Evolutionary conservation across 2,329 filamentous ascomycete genomes (phyloP).

Genomic region (Colletotrichum eleusines): DNA sequence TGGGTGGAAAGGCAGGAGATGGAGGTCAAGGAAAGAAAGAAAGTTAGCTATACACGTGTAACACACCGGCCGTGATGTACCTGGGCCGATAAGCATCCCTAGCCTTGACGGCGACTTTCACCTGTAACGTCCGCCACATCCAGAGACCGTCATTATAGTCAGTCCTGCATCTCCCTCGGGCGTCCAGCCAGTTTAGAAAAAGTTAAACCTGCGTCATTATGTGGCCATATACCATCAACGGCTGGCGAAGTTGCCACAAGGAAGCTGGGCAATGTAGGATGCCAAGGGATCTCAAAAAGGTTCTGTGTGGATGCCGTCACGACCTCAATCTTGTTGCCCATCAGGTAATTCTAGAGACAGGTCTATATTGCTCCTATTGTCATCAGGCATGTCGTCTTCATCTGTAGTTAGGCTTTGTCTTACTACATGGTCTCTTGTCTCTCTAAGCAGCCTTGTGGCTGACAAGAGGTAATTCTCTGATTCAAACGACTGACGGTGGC

Average conservation of each 20-base stretch:
- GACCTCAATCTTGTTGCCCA: conserved; percentile 59
- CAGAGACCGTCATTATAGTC: too few species aligned
- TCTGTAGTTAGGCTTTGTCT: conserved; percentile 63
- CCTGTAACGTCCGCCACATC: too few species aligned
- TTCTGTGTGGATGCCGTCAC: conserved; percentile 67
- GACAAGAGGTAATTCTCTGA: too few species aligned
- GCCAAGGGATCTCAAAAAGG: conserved; percentile 75
- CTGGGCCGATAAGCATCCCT: too few species aligned
- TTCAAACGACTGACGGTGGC: too few species aligned
- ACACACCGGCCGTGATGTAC: too few species aligned
- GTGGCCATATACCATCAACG: conserved; percentile 55
- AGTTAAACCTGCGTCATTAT: conserved; percentile 69
- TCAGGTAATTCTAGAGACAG: conserved; percentile 67
- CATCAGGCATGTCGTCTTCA: conserved; percentile 69
- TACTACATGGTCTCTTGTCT: too few species aligned
- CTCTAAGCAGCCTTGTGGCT: too few species aligned
- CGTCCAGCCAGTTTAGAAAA: conserved; percentile 54
- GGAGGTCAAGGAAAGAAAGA: too few species aligned
- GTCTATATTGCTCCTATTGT: conserved; percentile 68
- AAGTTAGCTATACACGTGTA: too few species aligned
- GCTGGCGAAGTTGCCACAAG: conserved; percentile 68
- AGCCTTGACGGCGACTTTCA: too few species aligned
- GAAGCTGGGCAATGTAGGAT: conserved; percentile 66
- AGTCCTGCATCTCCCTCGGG: conserved; percentile 48
- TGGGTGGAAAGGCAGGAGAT: too few species aligned